Percentiles rank a stretch among this genome's conserved stretches.
Evolutionary conservation across 2,329 filamentous ascomycete genomes (phyloP).

Genomic region (Botryotinia convoluta): DNA sequence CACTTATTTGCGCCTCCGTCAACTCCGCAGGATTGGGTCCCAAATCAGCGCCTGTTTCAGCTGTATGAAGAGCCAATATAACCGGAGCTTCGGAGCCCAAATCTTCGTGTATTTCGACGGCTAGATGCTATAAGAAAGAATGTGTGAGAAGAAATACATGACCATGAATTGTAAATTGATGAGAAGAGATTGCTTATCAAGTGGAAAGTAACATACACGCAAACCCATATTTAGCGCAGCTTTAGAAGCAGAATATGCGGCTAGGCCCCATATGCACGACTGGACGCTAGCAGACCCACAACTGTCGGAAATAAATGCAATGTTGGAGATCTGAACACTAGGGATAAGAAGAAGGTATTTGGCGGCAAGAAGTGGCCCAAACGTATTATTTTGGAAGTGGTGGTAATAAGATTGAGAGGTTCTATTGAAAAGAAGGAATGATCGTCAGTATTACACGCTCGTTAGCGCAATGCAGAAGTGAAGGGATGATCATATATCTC

Average conservation of each 20-base stretch:
- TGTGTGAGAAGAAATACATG: neutral
- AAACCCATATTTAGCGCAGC: slow-evolving; percentile 56
- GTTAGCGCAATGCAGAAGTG: neutral
- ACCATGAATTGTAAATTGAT: neutral
- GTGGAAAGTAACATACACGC: slow-evolving; percentile 27
- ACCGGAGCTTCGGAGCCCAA: neutral
- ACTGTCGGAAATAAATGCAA: slow-evolving; percentile 57
- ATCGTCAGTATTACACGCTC: neutral
- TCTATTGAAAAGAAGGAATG: slow-evolving; percentile 35
- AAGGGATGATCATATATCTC: too few species aligned
- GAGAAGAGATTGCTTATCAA: neutral
- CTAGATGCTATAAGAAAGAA: neutral
- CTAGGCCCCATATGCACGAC: slow-evolving; percentile 56
- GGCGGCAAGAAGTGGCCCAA: slow-evolving; percentile 56
- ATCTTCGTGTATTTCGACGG: neutral
- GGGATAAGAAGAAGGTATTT: slow-evolving; percentile 46
- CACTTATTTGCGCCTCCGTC: neutral
- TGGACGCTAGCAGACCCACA: slow-evolving; percentile 53
- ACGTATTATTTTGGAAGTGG: slow-evolving; percentile 56
- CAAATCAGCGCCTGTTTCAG: neutral
- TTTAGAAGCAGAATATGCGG: slow-evolving; percentile 56
- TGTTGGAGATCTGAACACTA: slow-evolving; percentile 36
- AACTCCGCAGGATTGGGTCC: neutral
- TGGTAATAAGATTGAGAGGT: slow-evolving; percentile 53
- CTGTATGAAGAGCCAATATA: slow-evolving; percentile 1